These are phyloP conservation scores for Puccinia coronata DNA, from an alignment of 1,284 basidiomycete genomes.

Conservation along the genomic window DNA sequence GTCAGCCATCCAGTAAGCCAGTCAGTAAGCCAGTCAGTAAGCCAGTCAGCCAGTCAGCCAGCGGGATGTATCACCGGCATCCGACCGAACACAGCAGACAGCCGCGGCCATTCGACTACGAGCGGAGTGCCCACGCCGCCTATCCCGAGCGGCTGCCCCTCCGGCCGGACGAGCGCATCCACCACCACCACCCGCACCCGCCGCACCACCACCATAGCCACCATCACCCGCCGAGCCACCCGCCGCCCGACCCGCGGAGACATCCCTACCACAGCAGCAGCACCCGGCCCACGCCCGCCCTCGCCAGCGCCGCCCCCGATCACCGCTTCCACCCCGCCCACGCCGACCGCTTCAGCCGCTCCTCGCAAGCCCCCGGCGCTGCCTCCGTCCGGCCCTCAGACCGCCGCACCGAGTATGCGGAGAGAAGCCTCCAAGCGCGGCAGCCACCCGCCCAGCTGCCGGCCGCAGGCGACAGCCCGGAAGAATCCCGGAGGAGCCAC, in stretches of 20 bases:
- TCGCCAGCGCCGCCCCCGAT: neutral
- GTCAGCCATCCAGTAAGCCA: too few relatives aligned
- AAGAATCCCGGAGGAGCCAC: neutral
- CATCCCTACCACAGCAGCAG: neutral
- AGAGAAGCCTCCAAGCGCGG: neutral
- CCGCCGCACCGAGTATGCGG: neutral
- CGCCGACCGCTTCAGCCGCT: neutral
- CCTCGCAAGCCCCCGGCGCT: neutral
- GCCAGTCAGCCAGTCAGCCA: too few relatives aligned
- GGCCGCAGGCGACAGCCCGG: neutral
- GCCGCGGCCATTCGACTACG: slow-evolving; percentile 9
- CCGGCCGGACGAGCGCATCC: neutral
- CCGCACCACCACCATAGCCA: neutral
- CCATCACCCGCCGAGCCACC: neutral
- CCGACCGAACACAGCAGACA: slow-evolving; percentile 4
- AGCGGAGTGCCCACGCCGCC: neutral
- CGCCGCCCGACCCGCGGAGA: neutral
- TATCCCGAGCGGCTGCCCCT: neutral
- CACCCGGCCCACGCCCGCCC: neutral
- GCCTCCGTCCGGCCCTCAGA: neutral
- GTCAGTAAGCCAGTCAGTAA: too few relatives aligned
- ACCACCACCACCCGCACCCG: neutral
- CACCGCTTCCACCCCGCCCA: neutral
- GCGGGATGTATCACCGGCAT: slow-evolving; percentile 5
- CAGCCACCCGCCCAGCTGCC: neutral